phyloP scores from a whole-genome alignment of 345 rosid species.

The Kandelia obovata region DNA sequence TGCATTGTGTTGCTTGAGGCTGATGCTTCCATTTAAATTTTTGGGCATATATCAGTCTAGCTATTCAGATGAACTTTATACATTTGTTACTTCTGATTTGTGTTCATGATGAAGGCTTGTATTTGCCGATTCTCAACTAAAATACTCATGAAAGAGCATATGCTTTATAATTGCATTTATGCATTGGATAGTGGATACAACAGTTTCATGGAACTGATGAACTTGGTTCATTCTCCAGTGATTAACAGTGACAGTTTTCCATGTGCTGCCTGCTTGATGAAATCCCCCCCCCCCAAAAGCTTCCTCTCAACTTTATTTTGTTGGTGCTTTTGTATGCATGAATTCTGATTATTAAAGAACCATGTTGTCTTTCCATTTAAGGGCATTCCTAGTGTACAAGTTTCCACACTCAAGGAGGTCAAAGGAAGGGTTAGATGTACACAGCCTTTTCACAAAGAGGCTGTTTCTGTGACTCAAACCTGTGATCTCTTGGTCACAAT shows the following conservation, averaged over 20 bases:
- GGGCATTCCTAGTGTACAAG: no score
- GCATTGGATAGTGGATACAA: neutral
- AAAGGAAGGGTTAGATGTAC: no score
- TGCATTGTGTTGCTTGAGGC: constrained; percentile 1
- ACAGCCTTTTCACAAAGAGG: no score
- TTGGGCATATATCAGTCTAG: neutral
- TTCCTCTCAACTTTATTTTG: neutral
- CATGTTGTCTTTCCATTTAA: no score
- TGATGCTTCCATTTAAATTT: neutral
- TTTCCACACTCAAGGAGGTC: no score
- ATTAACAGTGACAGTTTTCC: neutral
- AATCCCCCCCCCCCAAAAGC: neutral
- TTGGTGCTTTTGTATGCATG: no score
- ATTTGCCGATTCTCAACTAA: neutral
- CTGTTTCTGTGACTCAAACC: no score
- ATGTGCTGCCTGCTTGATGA: neutral
- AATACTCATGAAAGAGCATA: neutral
- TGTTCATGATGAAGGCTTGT: neutral
- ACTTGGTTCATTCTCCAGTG: neutral
- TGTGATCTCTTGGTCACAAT: no score
- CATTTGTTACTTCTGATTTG: neutral
- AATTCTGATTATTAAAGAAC: no score
- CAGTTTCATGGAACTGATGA: neutral
- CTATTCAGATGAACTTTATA: neutral
- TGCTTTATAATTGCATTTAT: neutral